Conservation (phyloP, 2,329 filamentous ascomycete genomes). For the Emmonsiellopsis sp. region DNA sequence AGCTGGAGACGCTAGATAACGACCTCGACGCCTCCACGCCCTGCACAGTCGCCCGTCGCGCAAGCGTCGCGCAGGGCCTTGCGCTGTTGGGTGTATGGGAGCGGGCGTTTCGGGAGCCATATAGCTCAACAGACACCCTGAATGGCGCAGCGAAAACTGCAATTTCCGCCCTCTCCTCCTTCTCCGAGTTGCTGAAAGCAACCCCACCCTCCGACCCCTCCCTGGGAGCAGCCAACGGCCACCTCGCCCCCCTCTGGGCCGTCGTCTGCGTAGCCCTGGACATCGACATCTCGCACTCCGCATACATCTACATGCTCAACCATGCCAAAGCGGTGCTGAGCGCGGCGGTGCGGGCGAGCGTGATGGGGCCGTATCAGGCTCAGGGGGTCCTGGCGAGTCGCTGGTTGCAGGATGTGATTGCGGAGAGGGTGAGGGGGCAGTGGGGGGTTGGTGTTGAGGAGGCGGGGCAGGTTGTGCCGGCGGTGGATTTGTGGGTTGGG, state of each 20-base stretch:
- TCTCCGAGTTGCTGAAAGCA: constrained; percentile 31
- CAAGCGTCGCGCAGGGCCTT: constrained; percentile 52
- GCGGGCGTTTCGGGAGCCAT: constrained; percentile 37
- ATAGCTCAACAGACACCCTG: neutral
- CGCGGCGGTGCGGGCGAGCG: constrained; percentile 53
- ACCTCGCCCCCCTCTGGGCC: constrained; percentile 55
- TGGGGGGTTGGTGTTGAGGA: constrained; percentile 43
- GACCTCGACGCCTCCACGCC: constrained; percentile 55
- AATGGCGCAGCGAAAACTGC: constrained; percentile 15
- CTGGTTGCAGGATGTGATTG: constrained; percentile 44
- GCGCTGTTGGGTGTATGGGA: constrained; percentile 55
- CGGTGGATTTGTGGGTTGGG: constrained; percentile 56
- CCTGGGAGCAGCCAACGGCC: constrained; percentile 35
- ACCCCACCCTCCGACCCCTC: constrained; percentile 7
- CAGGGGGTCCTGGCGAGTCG: constrained; percentile 49
- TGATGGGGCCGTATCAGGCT: constrained; percentile 58
- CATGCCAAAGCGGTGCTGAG: constrained; percentile 56
- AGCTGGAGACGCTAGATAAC: constrained; percentile 48
- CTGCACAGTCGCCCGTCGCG: constrained; percentile 53
- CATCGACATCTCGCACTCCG: constrained; percentile 43
- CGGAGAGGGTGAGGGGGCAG: constrained; percentile 39
- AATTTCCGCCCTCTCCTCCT: constrained; percentile 25
- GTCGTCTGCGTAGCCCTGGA: constrained; percentile 45
- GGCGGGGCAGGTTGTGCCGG: constrained; percentile 52
- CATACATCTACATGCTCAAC: constrained; percentile 55